These are phyloP conservation scores for Phycomyces nitens DNA, from an alignment of 192 early-diverging fungal species.

Conservation along the genomic window DNA sequence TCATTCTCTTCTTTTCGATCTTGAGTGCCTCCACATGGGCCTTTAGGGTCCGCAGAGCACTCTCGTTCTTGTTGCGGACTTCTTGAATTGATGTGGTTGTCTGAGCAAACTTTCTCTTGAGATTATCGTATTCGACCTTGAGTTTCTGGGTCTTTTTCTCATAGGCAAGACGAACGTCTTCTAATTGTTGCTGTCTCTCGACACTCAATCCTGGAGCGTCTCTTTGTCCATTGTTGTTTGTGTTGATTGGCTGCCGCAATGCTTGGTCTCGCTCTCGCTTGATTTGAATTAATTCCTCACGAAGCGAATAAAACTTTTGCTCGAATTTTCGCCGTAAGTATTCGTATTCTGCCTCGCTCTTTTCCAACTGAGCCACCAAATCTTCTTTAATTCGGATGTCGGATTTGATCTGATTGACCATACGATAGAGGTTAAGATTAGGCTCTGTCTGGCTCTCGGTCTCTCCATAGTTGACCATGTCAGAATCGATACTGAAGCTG, in stretches of 20 bases:
- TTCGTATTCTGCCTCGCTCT: conserved; percentile 48
- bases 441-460: conserved; percentile 5
- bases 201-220: neutral
- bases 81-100: conserved; percentile 45
- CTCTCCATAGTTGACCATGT: neutral
- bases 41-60: conserved; percentile 56
- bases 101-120: conserved; percentile 52
- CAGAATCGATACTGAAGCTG: neutral
- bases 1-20: conserved; percentile 69
- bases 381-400: conserved; percentile 58
- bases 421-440: conserved; percentile 14
- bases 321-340: conserved; percentile 61
- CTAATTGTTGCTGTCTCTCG: conserved; percentile 18
- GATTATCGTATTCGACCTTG: conserved; percentile 43
- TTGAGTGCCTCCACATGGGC: conserved; percentile 68
- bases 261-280: conserved; percentile 56
- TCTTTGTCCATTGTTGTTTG: neutral
- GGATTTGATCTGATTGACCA: conserved; percentile 52
- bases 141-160: conserved; percentile 57
- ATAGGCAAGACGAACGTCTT: conserved; percentile 46
- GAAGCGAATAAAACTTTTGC: conserved; percentile 56
- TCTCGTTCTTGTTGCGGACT: conserved; percentile 54
- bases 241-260: neutral
- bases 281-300: conserved; percentile 48
- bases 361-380: conserved; percentile 51